These are phyloP conservation scores for Oryza glaberrima DNA, from an alignment of 176 grass and related monocot species.

Conservation along the genomic window DNA sequence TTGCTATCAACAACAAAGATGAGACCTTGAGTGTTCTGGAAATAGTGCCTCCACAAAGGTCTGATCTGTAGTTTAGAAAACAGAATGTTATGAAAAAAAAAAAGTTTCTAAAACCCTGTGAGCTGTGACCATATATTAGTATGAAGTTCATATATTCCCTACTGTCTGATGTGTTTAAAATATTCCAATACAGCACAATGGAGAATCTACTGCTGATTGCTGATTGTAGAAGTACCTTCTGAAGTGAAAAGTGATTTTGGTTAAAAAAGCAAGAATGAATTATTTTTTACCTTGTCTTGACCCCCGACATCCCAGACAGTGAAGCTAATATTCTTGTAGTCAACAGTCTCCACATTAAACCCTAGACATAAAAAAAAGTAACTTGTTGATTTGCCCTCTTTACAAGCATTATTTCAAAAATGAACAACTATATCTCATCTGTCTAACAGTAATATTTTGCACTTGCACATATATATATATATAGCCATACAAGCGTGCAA, in stretches of 20 bases:
- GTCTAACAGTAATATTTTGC: too few species aligned
- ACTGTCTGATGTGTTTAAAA: background rate
- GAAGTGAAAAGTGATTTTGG: background rate
- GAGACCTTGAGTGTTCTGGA: constrained; percentile 78
- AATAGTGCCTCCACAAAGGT: constrained; percentile 81
- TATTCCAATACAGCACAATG: background rate
- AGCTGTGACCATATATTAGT: background rate
- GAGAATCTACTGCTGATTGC: background rate
- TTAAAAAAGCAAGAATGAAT: background rate
- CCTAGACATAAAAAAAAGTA: constrained; percentile 27
- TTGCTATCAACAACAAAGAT: constrained; percentile 85
- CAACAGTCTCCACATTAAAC: constrained; percentile 85
- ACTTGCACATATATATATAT: too few species aligned
- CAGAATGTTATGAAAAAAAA: background rate
- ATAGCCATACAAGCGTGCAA: too few species aligned
- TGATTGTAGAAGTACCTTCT: background rate
- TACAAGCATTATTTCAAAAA: background rate
- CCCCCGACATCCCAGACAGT: constrained; percentile 86
- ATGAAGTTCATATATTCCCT: background rate
- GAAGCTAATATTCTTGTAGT: constrained; percentile 93
- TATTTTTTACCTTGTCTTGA: constrained; percentile 69
- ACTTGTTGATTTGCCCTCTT: background rate
- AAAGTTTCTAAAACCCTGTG: background rate
- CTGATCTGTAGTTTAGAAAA: constrained; percentile 59
- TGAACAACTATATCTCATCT: too few species aligned